phyloP scores from a whole-genome alignment of 176 grass and related monocot species.

The Carex myosuroides region DNA sequence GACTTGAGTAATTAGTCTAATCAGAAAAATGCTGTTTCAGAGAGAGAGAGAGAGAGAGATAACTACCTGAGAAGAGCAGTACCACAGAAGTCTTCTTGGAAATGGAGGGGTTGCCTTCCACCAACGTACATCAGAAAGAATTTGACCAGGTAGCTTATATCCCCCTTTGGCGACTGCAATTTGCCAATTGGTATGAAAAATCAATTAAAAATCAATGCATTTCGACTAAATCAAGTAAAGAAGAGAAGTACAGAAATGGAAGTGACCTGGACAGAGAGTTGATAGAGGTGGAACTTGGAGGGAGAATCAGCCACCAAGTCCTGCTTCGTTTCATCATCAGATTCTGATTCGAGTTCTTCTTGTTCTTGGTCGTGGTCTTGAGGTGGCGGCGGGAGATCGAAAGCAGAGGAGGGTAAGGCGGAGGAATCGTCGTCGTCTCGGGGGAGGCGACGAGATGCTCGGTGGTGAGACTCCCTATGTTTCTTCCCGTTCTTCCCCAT shows the following conservation, averaged over 20 bases:
- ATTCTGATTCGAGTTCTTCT: neutral
- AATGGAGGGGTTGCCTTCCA: conserved; percentile 55
- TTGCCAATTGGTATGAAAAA: neutral
- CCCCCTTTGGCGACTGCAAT: conserved; percentile 69
- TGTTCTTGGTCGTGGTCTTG: conserved; percentile 22
- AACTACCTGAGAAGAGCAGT: conserved; percentile 78
- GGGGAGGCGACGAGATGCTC: conserved; percentile 27
- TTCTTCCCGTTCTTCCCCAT: conserved; percentile 96
- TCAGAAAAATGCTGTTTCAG: neutral
- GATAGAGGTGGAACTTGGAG: conserved; percentile 85
- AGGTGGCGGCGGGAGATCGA: conserved; percentile 17
- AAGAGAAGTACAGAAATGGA: neutral
- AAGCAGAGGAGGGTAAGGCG: conserved; percentile 19
- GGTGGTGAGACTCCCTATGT: conserved; percentile 41
- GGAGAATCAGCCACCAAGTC: conserved; percentile 15
- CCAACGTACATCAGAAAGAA: conserved; percentile 92
- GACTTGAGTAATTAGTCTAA: neutral
- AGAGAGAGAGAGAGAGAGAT: neutral
- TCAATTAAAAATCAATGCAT: neutral
- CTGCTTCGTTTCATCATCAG: neutral
- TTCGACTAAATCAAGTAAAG: neutral
- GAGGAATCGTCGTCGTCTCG: conserved; percentile 25
- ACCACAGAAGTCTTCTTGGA: conserved; percentile 95
- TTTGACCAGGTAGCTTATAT: conserved; percentile 82
- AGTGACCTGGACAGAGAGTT: conserved; percentile 73